Conservation (phyloP, 2,329 filamentous ascomycete genomes). For the Botrytis deweyae region DNA sequence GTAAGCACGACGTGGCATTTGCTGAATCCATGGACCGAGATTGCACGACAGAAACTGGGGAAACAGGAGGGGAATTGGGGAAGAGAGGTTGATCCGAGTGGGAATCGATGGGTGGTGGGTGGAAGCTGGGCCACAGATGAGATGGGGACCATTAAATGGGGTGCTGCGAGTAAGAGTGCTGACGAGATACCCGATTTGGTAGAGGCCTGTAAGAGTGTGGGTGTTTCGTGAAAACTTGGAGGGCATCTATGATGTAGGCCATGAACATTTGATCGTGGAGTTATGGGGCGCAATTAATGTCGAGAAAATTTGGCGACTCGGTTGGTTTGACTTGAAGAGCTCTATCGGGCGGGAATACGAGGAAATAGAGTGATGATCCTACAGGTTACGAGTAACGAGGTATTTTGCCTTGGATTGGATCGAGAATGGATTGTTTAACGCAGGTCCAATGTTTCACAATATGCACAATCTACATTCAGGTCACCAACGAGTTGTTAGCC, state of each 20-base stretch:
- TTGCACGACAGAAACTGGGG: conserved; percentile 56
- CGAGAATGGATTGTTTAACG: not conserved
- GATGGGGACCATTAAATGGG: conserved; percentile 50
- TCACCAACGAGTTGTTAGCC: not conserved
- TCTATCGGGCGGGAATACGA: not conserved
- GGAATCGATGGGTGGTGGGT: conserved; percentile 66
- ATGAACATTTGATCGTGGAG: not conserved
- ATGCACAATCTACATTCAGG: not conserved
- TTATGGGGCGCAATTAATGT: not conserved
- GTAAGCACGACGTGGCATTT: conserved; percentile 62
- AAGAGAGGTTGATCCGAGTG: conserved; percentile 61
- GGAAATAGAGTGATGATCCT: not conserved
- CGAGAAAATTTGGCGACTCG: not conserved
- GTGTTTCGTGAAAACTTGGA: conserved; percentile 2
- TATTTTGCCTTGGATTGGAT: conserved; percentile 1
- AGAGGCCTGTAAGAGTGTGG: conserved; percentile 43
- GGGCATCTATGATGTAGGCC: not conserved
- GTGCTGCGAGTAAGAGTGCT: conserved; percentile 48
- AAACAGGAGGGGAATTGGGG: conserved; percentile 63
- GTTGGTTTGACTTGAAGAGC: not conserved
- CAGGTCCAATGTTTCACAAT: conserved; percentile 2
- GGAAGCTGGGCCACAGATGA: conserved; percentile 51
- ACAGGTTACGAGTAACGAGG: not conserved
- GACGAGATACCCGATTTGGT: conserved; percentile 56
- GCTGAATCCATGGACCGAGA: conserved; percentile 57